phyloP scores from a whole-genome alignment of 2,329 filamentous ascomycete species.

The Macrophomina tecta region DNA sequence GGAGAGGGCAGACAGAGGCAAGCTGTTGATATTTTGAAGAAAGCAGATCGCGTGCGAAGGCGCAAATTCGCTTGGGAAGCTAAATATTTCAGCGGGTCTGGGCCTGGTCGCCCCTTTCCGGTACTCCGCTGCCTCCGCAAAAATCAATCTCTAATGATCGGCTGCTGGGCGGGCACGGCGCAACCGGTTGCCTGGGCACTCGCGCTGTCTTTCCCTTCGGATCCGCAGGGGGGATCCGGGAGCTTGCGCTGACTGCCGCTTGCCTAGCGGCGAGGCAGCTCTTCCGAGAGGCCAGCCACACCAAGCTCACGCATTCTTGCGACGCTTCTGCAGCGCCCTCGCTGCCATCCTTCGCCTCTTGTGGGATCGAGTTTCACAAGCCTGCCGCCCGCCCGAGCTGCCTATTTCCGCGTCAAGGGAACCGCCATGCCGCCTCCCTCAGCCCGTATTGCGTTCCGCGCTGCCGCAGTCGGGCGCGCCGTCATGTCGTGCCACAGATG shows the following conservation, averaged over 20 bases:
- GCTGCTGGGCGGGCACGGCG: constrained; percentile 13
- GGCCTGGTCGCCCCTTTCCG: constrained; percentile 14
- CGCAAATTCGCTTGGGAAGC: constrained; percentile 18
- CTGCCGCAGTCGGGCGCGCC: not conserved
- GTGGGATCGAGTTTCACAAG: not conserved
- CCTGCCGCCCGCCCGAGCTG: not conserved
- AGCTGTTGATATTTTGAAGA: constrained; percentile 9
- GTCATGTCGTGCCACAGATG: not conserved
- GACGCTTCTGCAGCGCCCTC: not conserved
- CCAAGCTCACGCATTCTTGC: not conserved
- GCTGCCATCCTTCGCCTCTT: not conserved
- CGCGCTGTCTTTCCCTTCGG: constrained; percentile 3
- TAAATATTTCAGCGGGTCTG: constrained; percentile 22
- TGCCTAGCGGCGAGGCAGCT: constrained; percentile 9
- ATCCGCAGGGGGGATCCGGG: constrained; percentile 20
- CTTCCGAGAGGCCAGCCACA: constrained; percentile 8
- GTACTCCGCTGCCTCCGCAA: constrained; percentile 19
- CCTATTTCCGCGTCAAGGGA: not conserved
- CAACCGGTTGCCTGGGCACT: constrained; percentile 9
- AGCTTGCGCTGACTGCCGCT: constrained; percentile 16
- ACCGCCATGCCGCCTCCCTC: not conserved
- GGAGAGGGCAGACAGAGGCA: not conserved
- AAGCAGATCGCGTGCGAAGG: not conserved
- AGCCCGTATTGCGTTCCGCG: constrained; percentile 1
- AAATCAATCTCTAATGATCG: constrained; percentile 15